These are phyloP conservation scores for Hysterangium stoloniferum DNA, from an alignment of 768 basidiomycete species.

Conservation along the genomic window DNA sequence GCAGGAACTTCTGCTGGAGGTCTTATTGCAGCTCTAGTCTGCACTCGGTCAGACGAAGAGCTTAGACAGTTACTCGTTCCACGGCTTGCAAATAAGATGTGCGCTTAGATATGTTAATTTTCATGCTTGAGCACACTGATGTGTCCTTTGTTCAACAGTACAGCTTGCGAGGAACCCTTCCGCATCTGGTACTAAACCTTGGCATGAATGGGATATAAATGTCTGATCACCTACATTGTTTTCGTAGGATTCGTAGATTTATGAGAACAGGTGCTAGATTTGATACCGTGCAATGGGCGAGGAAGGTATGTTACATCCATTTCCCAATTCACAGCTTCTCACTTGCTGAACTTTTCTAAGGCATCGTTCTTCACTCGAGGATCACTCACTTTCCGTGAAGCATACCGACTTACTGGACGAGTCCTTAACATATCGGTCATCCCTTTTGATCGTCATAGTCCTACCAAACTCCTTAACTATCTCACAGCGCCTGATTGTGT, in stretches of 20 bases:
- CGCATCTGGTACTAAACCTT: slow-evolving; percentile 42
- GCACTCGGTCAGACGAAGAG: slow-evolving; percentile 86
- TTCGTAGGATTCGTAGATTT: slow-evolving; percentile 35
- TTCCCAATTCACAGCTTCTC: background rate
- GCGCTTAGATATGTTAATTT: too few species aligned
- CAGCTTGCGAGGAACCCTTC: slow-evolving; percentile 74
- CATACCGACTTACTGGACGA: slow-evolving; percentile 86
- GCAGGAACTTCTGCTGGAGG: slow-evolving; percentile 95
- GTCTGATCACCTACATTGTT: background rate
- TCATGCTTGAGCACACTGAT: background rate
- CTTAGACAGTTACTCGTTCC: slow-evolving; percentile 71
- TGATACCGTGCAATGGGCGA: slow-evolving; percentile 83
- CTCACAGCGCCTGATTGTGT: slow-evolving; percentile 85
- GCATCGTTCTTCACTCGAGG: slow-evolving; percentile 87
- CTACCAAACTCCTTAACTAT: slow-evolving; percentile 93
- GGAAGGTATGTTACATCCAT: slow-evolving; percentile 49
- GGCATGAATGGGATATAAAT: background rate
- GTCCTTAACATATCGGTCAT: slow-evolving; percentile 92
- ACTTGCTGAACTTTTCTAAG: slow-evolving; percentile 28
- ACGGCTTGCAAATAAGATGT: slow-evolving; percentile 70
- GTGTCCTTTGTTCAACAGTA: slow-evolving; percentile 26
- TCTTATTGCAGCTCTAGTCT: slow-evolving; percentile 65
- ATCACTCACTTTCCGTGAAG: slow-evolving; percentile 92
- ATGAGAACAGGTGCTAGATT: slow-evolving; percentile 91
- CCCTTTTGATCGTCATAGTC: slow-evolving; percentile 85